These are phyloP conservation scores for Gossypium stocksii DNA, from an alignment of 345 rosid species.

Conservation along the genomic window DNA sequence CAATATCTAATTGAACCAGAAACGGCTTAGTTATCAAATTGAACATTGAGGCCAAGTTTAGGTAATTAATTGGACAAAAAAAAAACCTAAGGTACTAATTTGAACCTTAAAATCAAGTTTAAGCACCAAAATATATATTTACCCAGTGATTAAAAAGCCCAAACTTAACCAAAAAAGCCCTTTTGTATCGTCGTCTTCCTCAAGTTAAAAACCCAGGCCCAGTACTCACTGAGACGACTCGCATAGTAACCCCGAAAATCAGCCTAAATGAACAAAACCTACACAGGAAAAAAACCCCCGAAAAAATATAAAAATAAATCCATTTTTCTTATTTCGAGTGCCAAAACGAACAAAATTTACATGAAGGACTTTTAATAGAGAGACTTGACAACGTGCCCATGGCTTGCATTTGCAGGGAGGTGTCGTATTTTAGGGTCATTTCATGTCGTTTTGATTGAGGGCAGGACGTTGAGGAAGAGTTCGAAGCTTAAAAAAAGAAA, in stretches of 20 bases:
- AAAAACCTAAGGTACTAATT: too few species aligned
- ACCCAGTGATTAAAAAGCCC: too few species aligned
- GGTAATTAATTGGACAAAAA: too few species aligned
- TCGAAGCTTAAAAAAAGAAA: slow-evolving; percentile 22
- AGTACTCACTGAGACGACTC: slow-evolving; percentile 6
- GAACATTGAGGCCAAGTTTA: too few species aligned
- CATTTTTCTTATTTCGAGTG: background rate
- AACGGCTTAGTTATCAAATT: too few species aligned
- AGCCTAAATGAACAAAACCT: slow-evolving; percentile 4
- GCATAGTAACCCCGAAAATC: slow-evolving; percentile 5
- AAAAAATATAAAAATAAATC: too few species aligned
- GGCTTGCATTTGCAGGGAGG: slow-evolving; percentile 27
- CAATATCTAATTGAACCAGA: too few species aligned
- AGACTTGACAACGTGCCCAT: slow-evolving; percentile 12
- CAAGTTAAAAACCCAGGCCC: slow-evolving; percentile 14
- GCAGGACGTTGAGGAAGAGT: background rate
- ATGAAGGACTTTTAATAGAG: slow-evolving; percentile 1
- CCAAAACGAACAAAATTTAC: slow-evolving; percentile 16
- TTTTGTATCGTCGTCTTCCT: slow-evolving; percentile 14
- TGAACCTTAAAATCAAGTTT: too few species aligned
- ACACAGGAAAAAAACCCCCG: background rate
- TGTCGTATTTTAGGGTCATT: slow-evolving; percentile 23
- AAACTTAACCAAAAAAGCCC: background rate
- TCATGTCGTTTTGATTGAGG: slow-evolving; percentile 28
- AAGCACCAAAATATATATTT: too few species aligned